Evolutionary conservation across 345 rosid species (phyloP).

Genomic region (Abelmoschus esculentus): DNA sequence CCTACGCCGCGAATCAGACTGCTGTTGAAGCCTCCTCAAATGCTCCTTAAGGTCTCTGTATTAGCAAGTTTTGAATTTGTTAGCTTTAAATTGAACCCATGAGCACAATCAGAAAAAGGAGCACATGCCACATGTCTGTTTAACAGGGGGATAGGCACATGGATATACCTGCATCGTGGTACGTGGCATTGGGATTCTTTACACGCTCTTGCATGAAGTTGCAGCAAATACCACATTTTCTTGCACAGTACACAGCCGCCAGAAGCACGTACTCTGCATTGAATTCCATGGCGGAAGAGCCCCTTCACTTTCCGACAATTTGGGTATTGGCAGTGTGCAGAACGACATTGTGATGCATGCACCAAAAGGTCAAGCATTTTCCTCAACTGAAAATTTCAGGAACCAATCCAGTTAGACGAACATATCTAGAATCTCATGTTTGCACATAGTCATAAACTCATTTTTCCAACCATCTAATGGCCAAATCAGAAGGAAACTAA

Average conservation of each 20-base stretch:
- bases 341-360: conserved; percentile 92
- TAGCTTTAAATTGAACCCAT: neutral
- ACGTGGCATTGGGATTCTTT: conserved; percentile 90
- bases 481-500: neutral
- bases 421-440: neutral
- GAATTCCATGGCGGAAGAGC: conserved; percentile 70
- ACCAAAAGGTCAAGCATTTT: conserved; percentile 99
- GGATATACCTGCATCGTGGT: conserved; percentile 85
- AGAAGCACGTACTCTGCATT: conserved; percentile 80
- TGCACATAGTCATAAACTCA: neutral
- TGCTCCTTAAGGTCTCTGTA: conserved; percentile 92
- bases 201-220: conserved; percentile 98
- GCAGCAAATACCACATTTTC: conserved; percentile 98
- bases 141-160: neutral
- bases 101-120: neutral
- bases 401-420: conserved; percentile 1
- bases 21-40: conserved; percentile 89
- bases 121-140: neutral
- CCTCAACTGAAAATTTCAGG: conserved; percentile 60
- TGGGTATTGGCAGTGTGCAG: conserved; percentile 78
- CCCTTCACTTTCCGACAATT: conserved; percentile 58
- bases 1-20: conserved; percentile 92
- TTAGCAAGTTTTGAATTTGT: conserved; percentile 4
- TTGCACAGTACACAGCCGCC: conserved; percentile 88
- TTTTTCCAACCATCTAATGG: neutral